Base-by-base conservation (phyloP, 257 asterid species). In the Euphrasia confusa region DNA sequence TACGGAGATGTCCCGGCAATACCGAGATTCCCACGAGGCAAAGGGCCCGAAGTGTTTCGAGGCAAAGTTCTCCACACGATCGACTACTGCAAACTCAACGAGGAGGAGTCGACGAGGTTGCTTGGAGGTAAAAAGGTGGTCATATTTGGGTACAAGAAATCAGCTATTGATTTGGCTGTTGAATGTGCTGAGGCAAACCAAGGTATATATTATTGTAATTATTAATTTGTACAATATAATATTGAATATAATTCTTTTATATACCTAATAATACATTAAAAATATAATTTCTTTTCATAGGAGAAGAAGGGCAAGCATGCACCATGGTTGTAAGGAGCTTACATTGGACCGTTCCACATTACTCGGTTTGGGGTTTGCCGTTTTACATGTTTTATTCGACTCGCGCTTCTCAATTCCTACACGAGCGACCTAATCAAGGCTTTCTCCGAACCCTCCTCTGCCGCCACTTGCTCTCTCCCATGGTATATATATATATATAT, bases 341-440 rank as follows among this genome's bases (percentile, higher is more conserved):
- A 72, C 98, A 88, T 61, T 90, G 98, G 98, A 84, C 96, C 0
- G 91, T 90, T 63, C 98, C 98, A 47, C 98, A 90, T 11, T 88
- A 90, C 70, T 85, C 94, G 13, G 79, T 90, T 24, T 90, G 98
- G 98, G 96, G 96, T 15, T 56, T 90, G 52, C 98, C 98, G 2
- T 90, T 90, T 68, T 85, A 84, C 81, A 63, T 85, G 75, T 90
- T 90, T 82, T 90, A 88, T 69, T 90, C 98, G 33, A 90, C 98
- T 0, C 72, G 98, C 60, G 83, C 89, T 14, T 86, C 98, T 27
- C 98, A 90, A 47, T 85, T 77, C 74, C 79, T 90, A 47, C 94
- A 88, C 63, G 81, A 81, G 66, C 81, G 90, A 60, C 98, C 98
- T 2, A 90, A 88, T 72, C 96, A 88, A 68, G 88, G 95, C 45